Conservation (phyloP, 805 yeast species). For the Monosporozyma yasuniensis region DNA sequence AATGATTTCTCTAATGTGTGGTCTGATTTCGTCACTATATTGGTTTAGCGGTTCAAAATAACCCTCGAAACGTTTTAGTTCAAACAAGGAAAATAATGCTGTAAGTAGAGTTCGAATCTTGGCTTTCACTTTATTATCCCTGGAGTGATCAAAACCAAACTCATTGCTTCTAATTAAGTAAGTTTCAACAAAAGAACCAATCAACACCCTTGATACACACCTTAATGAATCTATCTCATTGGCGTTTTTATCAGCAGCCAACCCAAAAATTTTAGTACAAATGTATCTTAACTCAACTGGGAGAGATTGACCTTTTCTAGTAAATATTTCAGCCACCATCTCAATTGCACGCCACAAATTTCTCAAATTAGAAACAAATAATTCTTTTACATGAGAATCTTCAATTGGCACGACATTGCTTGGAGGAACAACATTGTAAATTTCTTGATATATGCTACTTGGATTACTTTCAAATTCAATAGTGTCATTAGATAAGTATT, state of each 20-base stretch:
- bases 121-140: slow-evolving; percentile 2
- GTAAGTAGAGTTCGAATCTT: slow-evolving; percentile 17
- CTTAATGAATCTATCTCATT: slow-evolving; percentile 59
- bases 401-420: slow-evolving; percentile 66
- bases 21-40: slow-evolving; percentile 24
- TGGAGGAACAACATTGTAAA: slow-evolving; percentile 34
- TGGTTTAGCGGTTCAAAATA: slow-evolving; percentile 29
- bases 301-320: slow-evolving; percentile 34
- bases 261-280: slow-evolving; percentile 39
- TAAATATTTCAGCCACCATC: slow-evolving; percentile 43
- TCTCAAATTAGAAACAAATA: slow-evolving; percentile 68
- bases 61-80: slow-evolving; percentile 20
- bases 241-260: slow-evolving; percentile 42
- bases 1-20: slow-evolving; percentile 20
- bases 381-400: slow-evolving; percentile 60
- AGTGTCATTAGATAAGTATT: slow-evolving; percentile 29
- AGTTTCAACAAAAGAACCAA: slow-evolving; percentile 20
- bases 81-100: slow-evolving; percentile 22
- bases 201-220: slow-evolving; percentile 34
- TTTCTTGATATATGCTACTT: slow-evolving; percentile 37
- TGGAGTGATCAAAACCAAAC: slow-evolving; percentile 15
- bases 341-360: slow-evolving; percentile 62
- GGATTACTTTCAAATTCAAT: slow-evolving; percentile 80
- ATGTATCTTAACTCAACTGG: slow-evolving; percentile 52
- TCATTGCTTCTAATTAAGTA: slow-evolving; percentile 16